A percentile compares a stretch with the other conserved stretches of the same genome.
Conservation (phyloP, 108 stramenopile species). For the Cyclotella baltica region DNA sequence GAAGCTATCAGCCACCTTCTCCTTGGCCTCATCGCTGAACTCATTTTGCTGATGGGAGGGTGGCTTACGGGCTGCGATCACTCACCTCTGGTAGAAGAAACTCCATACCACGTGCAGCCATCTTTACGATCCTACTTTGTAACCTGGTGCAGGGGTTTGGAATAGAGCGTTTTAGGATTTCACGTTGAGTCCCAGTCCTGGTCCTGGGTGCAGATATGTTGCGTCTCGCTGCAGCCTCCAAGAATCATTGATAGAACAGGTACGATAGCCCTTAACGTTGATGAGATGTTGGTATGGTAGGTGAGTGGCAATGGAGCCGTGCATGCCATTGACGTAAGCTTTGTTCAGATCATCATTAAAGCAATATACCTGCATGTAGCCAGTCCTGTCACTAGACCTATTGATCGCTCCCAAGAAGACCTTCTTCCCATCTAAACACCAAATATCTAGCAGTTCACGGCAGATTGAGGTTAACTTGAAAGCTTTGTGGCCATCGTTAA, state of each 20-base stretch:
- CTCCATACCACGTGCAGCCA: background rate
- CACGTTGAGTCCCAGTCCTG: background rate
- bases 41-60: background rate
- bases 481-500: background rate
- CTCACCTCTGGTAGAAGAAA: background rate
- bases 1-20: background rate
- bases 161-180: background rate
- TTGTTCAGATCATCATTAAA: background rate
- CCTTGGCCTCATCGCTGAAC: conserved; percentile 3
- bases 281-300: background rate
- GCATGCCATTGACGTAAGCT: background rate
- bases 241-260: background rate
- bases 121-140: background rate
- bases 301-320: background rate
- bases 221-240: background rate
- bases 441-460: background rate
- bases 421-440: background rate
- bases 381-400: background rate
- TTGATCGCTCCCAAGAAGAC: conserved; percentile 8
- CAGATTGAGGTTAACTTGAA: background rate
- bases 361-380: background rate
- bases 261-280: background rate
- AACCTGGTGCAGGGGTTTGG: background rate
- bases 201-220: too few species aligned
- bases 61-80: background rate